Base-by-base conservation (phyloP, 257 asterid genomes). In the Gardenia jasminoides region DNA sequence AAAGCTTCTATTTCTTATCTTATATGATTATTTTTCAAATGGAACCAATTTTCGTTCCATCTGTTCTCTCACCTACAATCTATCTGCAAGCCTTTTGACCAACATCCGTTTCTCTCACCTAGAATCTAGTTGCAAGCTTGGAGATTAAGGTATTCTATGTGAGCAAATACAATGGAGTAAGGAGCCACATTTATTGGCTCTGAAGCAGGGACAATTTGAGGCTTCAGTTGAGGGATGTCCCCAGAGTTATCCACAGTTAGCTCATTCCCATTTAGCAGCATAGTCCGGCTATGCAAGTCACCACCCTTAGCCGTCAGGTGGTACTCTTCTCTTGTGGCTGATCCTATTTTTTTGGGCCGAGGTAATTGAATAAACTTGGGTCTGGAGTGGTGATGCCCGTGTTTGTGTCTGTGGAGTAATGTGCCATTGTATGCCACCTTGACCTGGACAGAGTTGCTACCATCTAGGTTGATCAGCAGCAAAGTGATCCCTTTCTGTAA, bases 261-360 rank as follows among this genome's bases (percentile, higher is more conserved):
- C 62, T 81, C 85, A 47, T 89, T 80, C 71, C 97, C 97, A 59
- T 93, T 95, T 50, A 95, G 87, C 87, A 92, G 46, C 85, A 93
- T 86, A 12, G 82, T 87, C 70, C 80, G 97, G 86, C 97, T 93
- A 24, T 88, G 93, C 36, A 93, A 84, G 81, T 95, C 83, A 8
- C 99, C 94, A 70, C 81, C 91, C 83, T 74, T 70, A 22, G 97
- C 92, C 2, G 97, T 93, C 85, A 95, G 74, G 84, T 95, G 99
- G 77, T 93, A 95, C 76, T 95, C 98, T 85, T 93, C 97, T 79
- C 97, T 90, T 59, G 77, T 76, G 24, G 24, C 31, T 56, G 68
- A 79, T 44, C 70, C 79, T 58, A 74, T 64, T 77, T 81, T 86
- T 47, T 61, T 79, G 19, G 46, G 72, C 43, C 65, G 84, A 56